Evolutionary conservation across 768 basidiomycete species (phyloP).

Genomic region (Agrocybe praecox): DNA sequence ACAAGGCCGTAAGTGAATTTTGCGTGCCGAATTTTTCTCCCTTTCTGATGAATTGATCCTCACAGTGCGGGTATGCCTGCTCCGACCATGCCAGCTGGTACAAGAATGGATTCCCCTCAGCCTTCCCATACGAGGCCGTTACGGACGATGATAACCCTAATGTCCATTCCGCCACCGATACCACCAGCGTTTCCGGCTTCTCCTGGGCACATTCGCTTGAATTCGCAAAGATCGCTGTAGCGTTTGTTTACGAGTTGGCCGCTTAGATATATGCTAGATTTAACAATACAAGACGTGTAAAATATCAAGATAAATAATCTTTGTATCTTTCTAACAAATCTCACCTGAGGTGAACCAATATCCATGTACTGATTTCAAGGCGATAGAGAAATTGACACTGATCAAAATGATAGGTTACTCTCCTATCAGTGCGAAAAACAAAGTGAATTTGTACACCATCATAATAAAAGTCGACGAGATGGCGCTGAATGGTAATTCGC

Average conservation of each 20-base stretch:
- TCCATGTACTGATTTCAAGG: too few species aligned
- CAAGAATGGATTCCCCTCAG: slow-evolving; percentile 39
- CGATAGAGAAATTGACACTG: too few species aligned
- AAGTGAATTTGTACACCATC: too few species aligned
- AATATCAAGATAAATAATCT: not conserved
- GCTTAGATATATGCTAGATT: slow-evolving; percentile 15
- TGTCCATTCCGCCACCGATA: slow-evolving; percentile 45
- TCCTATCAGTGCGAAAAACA: too few species aligned
- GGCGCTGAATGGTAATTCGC: too few species aligned
- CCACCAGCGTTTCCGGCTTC: slow-evolving; percentile 48
- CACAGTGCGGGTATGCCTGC: slow-evolving; percentile 41
- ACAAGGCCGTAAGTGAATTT: slow-evolving; percentile 35
- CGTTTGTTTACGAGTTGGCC: slow-evolving; percentile 56
- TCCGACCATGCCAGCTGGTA: slow-evolving; percentile 53
- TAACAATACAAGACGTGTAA: not conserved
- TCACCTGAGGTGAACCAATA: too few species aligned
- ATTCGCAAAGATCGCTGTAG: slow-evolving; percentile 62
- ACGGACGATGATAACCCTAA: slow-evolving; percentile 45
- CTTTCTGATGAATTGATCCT: not conserved
- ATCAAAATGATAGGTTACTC: not conserved
- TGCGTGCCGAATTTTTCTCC: not conserved
- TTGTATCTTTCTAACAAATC: slow-evolving; percentile 9
- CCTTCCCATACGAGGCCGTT: slow-evolving; percentile 46
- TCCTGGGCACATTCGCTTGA: slow-evolving; percentile 54
- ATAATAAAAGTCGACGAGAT: too few species aligned